These are phyloP conservation scores for Domatiomyces catenatus DNA, from an alignment of 2,329 filamentous ascomycete genomes.

Conservation along the genomic window DNA sequence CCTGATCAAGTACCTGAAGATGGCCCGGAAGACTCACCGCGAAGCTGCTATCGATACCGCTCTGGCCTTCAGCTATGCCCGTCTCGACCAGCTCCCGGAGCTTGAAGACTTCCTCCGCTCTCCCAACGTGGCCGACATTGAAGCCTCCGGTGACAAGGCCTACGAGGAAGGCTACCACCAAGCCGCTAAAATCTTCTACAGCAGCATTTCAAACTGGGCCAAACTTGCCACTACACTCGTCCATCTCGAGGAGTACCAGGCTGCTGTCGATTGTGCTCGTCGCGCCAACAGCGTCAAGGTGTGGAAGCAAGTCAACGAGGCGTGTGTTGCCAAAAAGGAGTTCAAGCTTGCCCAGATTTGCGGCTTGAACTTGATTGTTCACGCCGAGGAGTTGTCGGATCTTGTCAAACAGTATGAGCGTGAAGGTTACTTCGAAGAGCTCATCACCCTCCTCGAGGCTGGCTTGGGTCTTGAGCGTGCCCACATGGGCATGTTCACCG, in stretches of 20 bases:
- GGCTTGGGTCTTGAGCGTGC: conserved; percentile 82
- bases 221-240: conserved; percentile 96
- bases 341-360: conserved; percentile 98
- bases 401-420: conserved; percentile 93
- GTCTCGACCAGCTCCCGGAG: conserved; percentile 78
- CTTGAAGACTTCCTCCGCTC: conserved; percentile 90
- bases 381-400: conserved; percentile 85
- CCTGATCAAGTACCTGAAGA: conserved; percentile 86
- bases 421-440: conserved; percentile 96
- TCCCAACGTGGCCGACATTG: conserved; percentile 88
- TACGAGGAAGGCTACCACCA: conserved; percentile 88
- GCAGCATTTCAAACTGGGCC: conserved; percentile 97
- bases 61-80: conserved; percentile 83
- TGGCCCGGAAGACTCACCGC: conserved; percentile 92
- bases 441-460: conserved; percentile 85
- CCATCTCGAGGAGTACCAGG: conserved; percentile 93
- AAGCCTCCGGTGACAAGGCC: conserved; percentile 95
- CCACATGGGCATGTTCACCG: conserved; percentile 96
- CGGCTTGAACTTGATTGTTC: conserved; percentile 92
- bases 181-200: conserved; percentile 97
- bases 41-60: conserved; percentile 89
- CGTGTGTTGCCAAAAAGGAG: conserved; percentile 93
- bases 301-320: conserved; percentile 96
- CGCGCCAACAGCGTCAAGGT: conserved; percentile 99
- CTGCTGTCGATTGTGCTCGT: conserved; percentile 89